Percentiles rank a stretch among this genome's conserved stretches.
Evolutionary conservation across 1,284 basidiomycete genomes (phyloP).

Genomic region (Agaricales sp.): DNA sequence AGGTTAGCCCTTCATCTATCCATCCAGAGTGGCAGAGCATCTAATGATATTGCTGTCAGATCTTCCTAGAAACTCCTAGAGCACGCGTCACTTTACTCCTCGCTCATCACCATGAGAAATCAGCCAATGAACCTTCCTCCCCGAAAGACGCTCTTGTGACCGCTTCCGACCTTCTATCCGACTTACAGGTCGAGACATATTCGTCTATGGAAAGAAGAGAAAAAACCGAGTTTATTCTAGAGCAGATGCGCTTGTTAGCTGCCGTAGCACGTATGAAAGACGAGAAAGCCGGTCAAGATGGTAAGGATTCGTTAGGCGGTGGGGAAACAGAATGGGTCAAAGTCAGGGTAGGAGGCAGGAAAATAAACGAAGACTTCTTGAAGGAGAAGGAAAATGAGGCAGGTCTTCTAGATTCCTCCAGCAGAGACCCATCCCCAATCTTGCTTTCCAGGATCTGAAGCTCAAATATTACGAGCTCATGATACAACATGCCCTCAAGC

Average conservation of each 20-base stretch:
- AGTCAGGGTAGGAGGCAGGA: constrained; percentile 84
- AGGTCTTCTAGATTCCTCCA: constrained; percentile 16
- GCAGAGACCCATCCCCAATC: constrained; percentile 5
- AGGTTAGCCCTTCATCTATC: constrained; percentile 44
- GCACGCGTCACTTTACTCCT: constrained; percentile 87
- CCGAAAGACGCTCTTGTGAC: constrained; percentile 63
- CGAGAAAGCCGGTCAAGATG: constrained; percentile 38
- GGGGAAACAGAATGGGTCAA: constrained; percentile 87
- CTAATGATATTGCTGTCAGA: constrained; percentile 39
- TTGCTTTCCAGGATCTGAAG: constrained; percentile 72
- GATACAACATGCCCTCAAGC: constrained; percentile 87
- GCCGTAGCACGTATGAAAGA: constrained; percentile 68
- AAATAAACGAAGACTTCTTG: constrained; percentile 92
- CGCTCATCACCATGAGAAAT: constrained; percentile 73
- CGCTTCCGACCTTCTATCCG: constrained; percentile 85
- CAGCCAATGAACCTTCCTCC: constrained; percentile 35
- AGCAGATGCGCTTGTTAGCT: constrained; percentile 90
- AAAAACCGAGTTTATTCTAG: constrained; percentile 97
- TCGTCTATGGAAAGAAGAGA: constrained; percentile 97
- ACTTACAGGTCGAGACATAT: constrained; percentile 98
- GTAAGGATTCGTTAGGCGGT: constrained; percentile 49
- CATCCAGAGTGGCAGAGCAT: too few species aligned
- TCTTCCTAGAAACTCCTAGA: constrained; percentile 94
- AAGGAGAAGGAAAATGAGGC: constrained; percentile 86
- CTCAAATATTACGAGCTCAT: constrained; percentile 94